Evolutionary conservation across 768 basidiomycete species (phyloP).

Genomic region (Mycena latifolia): DNA sequence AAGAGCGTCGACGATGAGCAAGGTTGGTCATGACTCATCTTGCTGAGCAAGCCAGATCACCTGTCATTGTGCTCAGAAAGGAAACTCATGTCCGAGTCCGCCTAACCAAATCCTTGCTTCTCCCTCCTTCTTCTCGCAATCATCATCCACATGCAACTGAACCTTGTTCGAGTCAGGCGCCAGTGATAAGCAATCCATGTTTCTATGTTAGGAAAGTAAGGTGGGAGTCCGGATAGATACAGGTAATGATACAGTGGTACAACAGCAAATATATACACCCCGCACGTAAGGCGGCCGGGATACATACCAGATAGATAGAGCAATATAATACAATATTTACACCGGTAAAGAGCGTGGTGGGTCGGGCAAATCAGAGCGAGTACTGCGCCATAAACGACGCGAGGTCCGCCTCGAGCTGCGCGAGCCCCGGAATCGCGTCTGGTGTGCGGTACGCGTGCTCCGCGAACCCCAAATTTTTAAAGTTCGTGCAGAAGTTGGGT

Average conservation of each 20-base stretch:
- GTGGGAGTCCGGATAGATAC: too few species aligned
- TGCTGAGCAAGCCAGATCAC: neutral
- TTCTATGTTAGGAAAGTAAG: too few species aligned
- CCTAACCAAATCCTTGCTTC: neutral
- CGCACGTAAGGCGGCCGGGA: slow-evolving; percentile 1
- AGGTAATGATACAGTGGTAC: slow-evolving; percentile 32
- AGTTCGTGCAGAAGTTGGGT: slow-evolving; percentile 28
- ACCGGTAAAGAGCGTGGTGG: neutral
- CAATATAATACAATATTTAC: neutral
- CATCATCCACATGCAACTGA: neutral
- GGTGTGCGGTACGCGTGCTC: slow-evolving; percentile 15
- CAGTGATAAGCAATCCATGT: too few species aligned
- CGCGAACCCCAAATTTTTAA: slow-evolving; percentile 31
- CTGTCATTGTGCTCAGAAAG: neutral
- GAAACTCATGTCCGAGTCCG: neutral
- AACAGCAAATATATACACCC: slow-evolving; percentile 25
- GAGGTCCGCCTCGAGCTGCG: slow-evolving; percentile 35
- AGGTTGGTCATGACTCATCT: neutral
- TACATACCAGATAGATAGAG: slow-evolving; percentile 14
- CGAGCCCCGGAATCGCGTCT: slow-evolving; percentile 22
- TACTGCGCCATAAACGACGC: slow-evolving; percentile 34
- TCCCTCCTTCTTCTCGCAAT: neutral
- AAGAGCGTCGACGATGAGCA: too few species aligned
- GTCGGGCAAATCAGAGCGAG: slow-evolving; percentile 19
- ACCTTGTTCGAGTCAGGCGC: slow-evolving; percentile 23